Evolutionary conservation across 345 rosid species (phyloP).

Genomic region (Eucalyptus rudis): DNA sequence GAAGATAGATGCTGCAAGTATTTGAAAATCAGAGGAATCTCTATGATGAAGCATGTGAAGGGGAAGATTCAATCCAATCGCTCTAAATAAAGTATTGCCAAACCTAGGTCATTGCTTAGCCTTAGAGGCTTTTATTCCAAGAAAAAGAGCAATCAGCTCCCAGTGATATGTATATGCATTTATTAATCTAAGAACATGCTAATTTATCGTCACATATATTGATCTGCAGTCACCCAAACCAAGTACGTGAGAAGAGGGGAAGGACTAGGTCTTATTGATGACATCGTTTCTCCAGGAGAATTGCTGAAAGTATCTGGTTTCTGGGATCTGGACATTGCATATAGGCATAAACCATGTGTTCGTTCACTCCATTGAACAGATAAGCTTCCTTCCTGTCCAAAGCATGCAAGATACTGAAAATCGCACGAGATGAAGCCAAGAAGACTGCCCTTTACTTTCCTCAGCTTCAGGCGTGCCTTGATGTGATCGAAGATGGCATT

Average conservation of each 20-base stretch:
- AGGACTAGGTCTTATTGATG: constrained; percentile 75
- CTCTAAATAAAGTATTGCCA: not conserved
- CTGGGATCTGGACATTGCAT: constrained; percentile 80
- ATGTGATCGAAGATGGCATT: constrained; percentile 81
- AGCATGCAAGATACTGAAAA: constrained; percentile 47
- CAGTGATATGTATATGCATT: not conserved
- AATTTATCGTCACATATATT: not conserved
- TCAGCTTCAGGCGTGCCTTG: constrained; percentile 75
- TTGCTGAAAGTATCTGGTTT: constrained; percentile 58
- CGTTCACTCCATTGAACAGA: constrained; percentile 77
- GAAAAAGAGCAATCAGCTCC: not conserved
- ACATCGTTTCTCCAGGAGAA: constrained; percentile 55
- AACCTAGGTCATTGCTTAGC: not conserved
- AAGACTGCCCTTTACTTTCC: constrained; percentile 77
- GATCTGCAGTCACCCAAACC: constrained; percentile 66
- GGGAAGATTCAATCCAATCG: not conserved
- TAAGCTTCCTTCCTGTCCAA: constrained; percentile 75
- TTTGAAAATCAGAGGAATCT: not conserved
- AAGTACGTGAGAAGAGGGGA: constrained; percentile 71
- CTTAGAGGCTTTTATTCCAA: not conserved
- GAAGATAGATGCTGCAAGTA: not conserved
- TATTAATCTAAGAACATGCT: not conserved
- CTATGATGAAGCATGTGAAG: not conserved
- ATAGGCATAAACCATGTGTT: constrained; percentile 61
- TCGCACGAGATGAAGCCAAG: constrained; percentile 58